Percentiles rank a stretch among this genome's conserved stretches.
These are phyloP conservation scores for Amyloporia xantha DNA, from an alignment of 768 basidiomycete genomes.

Conservation along the genomic window DNA sequence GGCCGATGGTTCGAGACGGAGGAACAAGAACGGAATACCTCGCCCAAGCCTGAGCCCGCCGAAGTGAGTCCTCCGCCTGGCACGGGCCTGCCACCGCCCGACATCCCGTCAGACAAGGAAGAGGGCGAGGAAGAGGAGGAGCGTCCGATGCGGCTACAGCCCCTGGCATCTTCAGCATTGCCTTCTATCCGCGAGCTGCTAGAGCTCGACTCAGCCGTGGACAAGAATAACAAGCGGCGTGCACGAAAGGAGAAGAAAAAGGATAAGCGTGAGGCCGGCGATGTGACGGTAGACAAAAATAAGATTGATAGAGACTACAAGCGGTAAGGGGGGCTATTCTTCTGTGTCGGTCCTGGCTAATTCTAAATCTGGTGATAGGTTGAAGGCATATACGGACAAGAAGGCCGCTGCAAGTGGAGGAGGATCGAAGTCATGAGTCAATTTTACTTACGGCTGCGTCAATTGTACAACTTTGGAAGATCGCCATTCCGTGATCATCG, in stretches of 20 bases:
- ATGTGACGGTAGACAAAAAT: constrained; percentile 29
- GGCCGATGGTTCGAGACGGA: constrained; percentile 12
- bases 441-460: no score
- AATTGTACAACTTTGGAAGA: no score
- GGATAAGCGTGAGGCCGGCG: constrained; percentile 22
- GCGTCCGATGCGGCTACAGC: constrained; percentile 51
- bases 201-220: constrained; percentile 65
- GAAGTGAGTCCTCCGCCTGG: constrained; percentile 3
- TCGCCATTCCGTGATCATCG: no score
- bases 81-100: constrained; percentile 6
- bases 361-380: constrained; percentile 4
- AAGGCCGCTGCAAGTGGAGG: constrained; percentile 11
- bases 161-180: constrained; percentile 72
- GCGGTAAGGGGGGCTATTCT: constrained; percentile 29
- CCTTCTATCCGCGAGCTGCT: constrained; percentile 82
- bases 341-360: not conserved
- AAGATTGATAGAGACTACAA: constrained; percentile 55
- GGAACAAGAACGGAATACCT: constrained; percentile 9
- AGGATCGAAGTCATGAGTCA: not conserved
- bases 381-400: constrained; percentile 29
- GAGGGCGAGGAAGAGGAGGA: constrained; percentile 42
- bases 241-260: constrained; percentile 71
- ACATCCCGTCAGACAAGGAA: constrained; percentile 11
- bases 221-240: constrained; percentile 58
- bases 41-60: not conserved